phyloP scores from a whole-genome alignment of 1,139 yeast genomes.

The Entelexis paramagnoliae region DNA sequence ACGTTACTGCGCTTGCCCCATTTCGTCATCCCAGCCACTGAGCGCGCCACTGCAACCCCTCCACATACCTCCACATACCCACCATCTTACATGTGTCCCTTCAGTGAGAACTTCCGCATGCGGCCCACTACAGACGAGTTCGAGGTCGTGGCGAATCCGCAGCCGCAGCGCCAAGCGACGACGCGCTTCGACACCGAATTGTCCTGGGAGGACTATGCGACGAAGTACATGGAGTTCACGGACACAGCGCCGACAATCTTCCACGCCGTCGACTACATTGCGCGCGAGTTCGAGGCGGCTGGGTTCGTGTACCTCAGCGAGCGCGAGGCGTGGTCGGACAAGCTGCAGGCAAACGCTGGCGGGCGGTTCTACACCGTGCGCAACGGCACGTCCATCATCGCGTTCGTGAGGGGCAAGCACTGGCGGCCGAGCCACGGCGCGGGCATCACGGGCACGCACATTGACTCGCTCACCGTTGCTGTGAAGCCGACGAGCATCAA shows the following conservation, averaged over 20 bases:
- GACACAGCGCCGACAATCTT: constrained; percentile 84
- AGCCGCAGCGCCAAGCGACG: not conserved
- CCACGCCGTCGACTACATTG: constrained; percentile 65
- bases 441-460: constrained; percentile 58
- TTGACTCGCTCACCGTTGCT: constrained; percentile 63
- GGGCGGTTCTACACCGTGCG: constrained; percentile 64
- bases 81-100: constrained; percentile 16
- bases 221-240: constrained; percentile 64
- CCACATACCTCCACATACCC: not conserved
- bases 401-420: constrained; percentile 67
- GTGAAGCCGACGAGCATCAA: constrained; percentile 80
- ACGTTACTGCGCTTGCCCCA: not conserved
- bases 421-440: constrained; percentile 77
- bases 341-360: constrained; percentile 29
- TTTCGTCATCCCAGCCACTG: constrained; percentile 1
- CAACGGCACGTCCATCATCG: constrained; percentile 78
- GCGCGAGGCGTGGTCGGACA: constrained; percentile 61
- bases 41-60: not conserved
- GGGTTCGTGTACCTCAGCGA: constrained; percentile 54
- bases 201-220: constrained; percentile 28
- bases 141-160: constrained; percentile 21
- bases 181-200: constrained; percentile 22
- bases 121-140: constrained; percentile 23
- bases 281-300: constrained; percentile 28
- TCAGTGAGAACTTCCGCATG: constrained; percentile 15